Evolutionary conservation across 495 filamentous ascomycete species (phyloP), one percentile per base, ranked within the genome.

Genomic region (Stereocaulon alpinum): DNA sequence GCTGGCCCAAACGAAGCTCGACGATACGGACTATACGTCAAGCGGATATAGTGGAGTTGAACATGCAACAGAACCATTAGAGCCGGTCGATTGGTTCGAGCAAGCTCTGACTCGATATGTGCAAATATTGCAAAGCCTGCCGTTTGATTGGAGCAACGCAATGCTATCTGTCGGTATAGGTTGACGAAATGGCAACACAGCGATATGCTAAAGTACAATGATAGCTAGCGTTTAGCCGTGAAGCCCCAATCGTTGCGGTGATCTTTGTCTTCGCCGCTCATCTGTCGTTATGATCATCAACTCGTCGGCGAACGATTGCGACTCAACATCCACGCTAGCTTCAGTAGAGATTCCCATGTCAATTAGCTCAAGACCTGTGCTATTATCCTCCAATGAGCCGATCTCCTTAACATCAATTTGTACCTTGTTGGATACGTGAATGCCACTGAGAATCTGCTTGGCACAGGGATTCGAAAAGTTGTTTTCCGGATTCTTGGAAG

Each of bases 341-440:
- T 63, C 51, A 44, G 30, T 52, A 14, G 22, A 42, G n/a, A 24
- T 32, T 24, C 61, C 52, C 18, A 60, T 40, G 9, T 17, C 53
- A 4, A 24, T 30, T 30, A 58, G 18, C 24, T 63, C 63, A 6
- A 61, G 14, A 18, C 55, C 48, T 27, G 32, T 42, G 27, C 32
- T 49, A 4, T 22, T 54, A 9, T 51, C 37, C 11, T 18, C 20
- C 18, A 22, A 15, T 17, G 17, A 18, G 30, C n/a, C 24, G 20
- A 27, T 6, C 52, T 71, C 68, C 0, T 69, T 73, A 29, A 80
- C 70, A 59, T 81, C 79, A 18, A 82, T 71, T 18, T 75, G 71
- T 37, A 80, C 75, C 60, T 80, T 77, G 53, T 77, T 78, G 40
- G 72, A 77, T 29, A 81, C 77, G 60, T 80, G 73, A 63, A 82